Conservation (phyloP, 805 yeast species). For the Sugiyamaella chiloensis region DNA sequence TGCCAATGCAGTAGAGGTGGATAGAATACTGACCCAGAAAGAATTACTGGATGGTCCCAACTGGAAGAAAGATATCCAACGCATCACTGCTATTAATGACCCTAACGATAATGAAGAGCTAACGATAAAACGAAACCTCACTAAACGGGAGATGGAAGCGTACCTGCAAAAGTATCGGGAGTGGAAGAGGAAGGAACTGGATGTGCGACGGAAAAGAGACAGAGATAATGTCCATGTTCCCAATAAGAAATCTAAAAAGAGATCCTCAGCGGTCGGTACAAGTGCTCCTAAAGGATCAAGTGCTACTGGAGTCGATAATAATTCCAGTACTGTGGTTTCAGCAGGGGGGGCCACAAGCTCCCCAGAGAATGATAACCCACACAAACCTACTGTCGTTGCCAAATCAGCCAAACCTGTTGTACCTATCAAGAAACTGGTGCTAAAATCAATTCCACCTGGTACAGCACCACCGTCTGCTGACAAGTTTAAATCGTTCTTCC, state of each 20-base stretch:
- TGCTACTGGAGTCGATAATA: neutral
- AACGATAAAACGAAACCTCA: conserved; percentile 47
- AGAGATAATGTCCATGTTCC: neutral
- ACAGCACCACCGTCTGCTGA: neutral
- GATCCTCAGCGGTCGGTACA: neutral
- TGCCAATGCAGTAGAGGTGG: conserved; percentile 54
- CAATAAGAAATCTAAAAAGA: neutral
- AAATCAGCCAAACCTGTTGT: neutral
- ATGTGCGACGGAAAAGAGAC: conserved; percentile 2
- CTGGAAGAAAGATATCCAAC: conserved; percentile 47
- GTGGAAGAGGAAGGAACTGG: conserved; percentile 19
- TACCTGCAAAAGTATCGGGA: conserved; percentile 31
- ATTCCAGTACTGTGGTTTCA: neutral
- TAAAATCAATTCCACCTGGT: neutral
- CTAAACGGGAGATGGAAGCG: conserved; percentile 45
- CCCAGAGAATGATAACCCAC: neutral
- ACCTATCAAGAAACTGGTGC: neutral
- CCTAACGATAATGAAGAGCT: conserved; percentile 49
- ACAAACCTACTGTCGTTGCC: neutral
- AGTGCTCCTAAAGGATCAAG: neutral
- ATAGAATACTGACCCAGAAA: conserved; percentile 40
- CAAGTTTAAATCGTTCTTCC: conserved; percentile 15
- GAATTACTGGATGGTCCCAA: conserved; percentile 45
- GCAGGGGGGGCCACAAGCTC: neutral
- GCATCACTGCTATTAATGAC: conserved; percentile 51